These are phyloP conservation scores for Trichoderma asperellum DNA, from an alignment of 2,329 filamentous ascomycete genomes.

Conservation along the genomic window DNA sequence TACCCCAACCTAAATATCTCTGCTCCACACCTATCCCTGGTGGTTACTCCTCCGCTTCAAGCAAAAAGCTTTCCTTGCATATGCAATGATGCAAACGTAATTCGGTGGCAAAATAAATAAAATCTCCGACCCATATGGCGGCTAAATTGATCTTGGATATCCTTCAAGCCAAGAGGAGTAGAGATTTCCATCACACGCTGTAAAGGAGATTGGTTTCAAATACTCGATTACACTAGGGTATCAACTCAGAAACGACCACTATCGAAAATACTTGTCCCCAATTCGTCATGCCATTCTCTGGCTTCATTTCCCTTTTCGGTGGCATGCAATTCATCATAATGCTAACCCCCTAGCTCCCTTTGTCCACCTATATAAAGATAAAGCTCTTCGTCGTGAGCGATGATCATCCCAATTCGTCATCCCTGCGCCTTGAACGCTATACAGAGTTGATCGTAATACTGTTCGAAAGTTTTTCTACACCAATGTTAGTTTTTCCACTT, in stretches of 20 bases:
- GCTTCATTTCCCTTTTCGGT: not conserved
- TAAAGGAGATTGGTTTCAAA: not conserved
- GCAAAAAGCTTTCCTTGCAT: not conserved
- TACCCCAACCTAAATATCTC: not conserved
- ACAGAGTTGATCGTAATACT: slow-evolving; percentile 54
- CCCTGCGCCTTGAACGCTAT: slow-evolving; percentile 49
- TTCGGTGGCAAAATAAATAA: not conserved
- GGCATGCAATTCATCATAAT: slow-evolving; percentile 32
- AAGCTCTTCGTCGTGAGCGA: slow-evolving; percentile 50
- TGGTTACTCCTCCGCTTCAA: not conserved
- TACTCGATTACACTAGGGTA: not conserved
- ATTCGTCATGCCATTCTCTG: not conserved
- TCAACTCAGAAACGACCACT: not conserved
- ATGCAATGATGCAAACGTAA: not conserved
- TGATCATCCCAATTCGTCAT: slow-evolving; percentile 49
- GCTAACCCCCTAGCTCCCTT: slow-evolving; percentile 43
- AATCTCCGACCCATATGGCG: slow-evolving; percentile 2
- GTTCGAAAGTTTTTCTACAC: slow-evolving; percentile 57
- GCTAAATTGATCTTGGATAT: not conserved
- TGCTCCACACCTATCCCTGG: not conserved
- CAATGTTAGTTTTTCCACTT: not conserved
- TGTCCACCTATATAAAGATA: slow-evolving; percentile 60
- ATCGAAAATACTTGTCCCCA: not conserved
- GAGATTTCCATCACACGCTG: not conserved
- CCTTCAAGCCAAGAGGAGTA: not conserved